These are phyloP conservation scores for Biscogniauxia sp. DNA, from an alignment of 2,329 filamentous ascomycete species.

Conservation along the genomic window DNA sequence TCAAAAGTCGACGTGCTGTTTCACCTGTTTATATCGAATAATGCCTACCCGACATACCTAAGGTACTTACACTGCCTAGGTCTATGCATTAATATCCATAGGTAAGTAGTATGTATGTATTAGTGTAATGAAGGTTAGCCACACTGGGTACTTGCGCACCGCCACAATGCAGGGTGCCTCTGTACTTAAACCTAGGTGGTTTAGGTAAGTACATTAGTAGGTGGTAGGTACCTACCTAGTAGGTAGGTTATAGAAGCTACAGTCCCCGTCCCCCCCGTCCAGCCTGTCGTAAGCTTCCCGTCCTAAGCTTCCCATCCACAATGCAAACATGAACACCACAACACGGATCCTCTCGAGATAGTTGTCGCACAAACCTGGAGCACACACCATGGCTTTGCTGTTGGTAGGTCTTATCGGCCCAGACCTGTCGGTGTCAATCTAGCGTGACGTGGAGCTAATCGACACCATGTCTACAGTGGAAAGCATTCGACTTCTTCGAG, in stretches of 20 bases:
- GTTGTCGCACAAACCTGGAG: constrained; percentile 18
- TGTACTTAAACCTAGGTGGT: too few species aligned
- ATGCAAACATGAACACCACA: constrained; percentile 13
- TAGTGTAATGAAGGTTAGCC: background rate
- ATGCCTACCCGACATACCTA: too few species aligned
- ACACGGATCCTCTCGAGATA: constrained; percentile 18
- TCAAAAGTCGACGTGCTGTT: too few species aligned
- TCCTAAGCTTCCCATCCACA: constrained; percentile 1
- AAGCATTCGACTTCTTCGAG: constrained; percentile 99
- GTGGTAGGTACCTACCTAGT: too few species aligned
- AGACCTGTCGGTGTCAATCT: background rate
- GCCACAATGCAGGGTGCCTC: background rate
- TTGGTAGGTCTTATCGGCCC: constrained; percentile 23
- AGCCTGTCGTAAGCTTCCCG: background rate
- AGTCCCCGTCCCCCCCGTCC: background rate
- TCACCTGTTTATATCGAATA: too few species aligned
- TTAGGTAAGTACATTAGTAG: background rate
- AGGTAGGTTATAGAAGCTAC: too few species aligned
- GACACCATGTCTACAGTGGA: constrained; percentile 69
- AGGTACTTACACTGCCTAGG: too few species aligned
- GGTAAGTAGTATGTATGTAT: background rate
- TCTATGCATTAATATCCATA: too few species aligned
- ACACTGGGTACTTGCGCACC: background rate
- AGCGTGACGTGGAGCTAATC: constrained; percentile 11
- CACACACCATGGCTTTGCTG: constrained; percentile 33